Evolutionary conservation across 2,329 filamentous ascomycete genomes (phyloP).

Genomic region (Raffaelea albimanens): DNA sequence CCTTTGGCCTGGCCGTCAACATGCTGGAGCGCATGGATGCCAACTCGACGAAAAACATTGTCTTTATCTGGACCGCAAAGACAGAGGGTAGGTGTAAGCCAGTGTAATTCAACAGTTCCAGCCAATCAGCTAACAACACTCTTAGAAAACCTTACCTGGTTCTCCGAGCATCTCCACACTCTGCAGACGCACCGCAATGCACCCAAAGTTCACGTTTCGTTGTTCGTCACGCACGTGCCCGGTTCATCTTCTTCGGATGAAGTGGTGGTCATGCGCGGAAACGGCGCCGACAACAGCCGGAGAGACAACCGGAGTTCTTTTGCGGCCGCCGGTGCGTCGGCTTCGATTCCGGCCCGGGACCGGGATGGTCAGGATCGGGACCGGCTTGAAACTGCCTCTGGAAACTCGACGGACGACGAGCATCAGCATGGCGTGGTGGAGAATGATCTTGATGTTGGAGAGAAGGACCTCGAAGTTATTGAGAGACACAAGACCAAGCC

Average conservation of each 20-base stretch:
- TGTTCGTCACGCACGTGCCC: conserved; percentile 25
- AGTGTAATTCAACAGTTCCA: too few relatives aligned
- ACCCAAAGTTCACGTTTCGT: conserved; percentile 25
- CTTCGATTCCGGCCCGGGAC: too few relatives aligned
- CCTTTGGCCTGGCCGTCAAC: conserved; percentile 37
- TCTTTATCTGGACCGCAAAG: conserved; percentile 40
- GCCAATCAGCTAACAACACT: too few relatives aligned
- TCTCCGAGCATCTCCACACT: conserved; percentile 27
- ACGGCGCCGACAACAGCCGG: conserved; percentile 7
- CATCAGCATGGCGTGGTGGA: too few relatives aligned
- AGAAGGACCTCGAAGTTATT: too few relatives aligned
- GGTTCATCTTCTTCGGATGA: conserved; percentile 7
- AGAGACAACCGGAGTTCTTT: neutral
- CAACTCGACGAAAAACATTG: conserved; percentile 26
- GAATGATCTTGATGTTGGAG: too few relatives aligned
- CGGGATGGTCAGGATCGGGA: too few relatives aligned
- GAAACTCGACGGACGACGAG: too few relatives aligned
- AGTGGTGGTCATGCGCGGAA: conserved; percentile 5
- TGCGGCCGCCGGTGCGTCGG: too few relatives aligned
- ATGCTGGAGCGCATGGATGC: conserved; percentile 32
- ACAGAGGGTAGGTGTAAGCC: conserved; percentile 38
- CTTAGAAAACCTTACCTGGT: conserved; percentile 27
- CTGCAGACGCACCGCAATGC: conserved; percentile 28
- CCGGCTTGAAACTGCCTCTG: too few relatives aligned
- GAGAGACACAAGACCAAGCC: too few relatives aligned